Evolutionary conservation across 768 basidiomycete species (phyloP).

Genomic region (Saitozyma sp.): DNA sequence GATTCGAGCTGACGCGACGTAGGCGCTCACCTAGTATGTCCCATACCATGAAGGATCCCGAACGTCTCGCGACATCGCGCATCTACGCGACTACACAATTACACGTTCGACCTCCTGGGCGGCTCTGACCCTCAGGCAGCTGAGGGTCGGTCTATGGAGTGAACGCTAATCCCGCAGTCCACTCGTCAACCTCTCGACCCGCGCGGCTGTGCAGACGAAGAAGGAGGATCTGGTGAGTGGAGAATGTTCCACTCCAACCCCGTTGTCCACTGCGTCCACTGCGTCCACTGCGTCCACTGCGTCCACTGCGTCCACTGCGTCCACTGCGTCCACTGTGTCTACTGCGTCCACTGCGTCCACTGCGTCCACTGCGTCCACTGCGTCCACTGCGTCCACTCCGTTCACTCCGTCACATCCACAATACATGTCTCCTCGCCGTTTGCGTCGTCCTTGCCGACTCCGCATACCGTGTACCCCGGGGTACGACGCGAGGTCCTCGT

Average conservation of each 20-base stretch:
- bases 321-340: too few species aligned
- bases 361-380: too few species aligned
- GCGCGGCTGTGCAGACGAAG: constrained; percentile 86
- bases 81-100: background rate
- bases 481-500: too few species aligned
- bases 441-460: too few species aligned
- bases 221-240: constrained; percentile 67
- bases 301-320: too few species aligned
- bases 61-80: background rate
- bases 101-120: constrained; percentile 4
- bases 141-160: background rate
- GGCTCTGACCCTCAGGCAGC: background rate
- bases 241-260: too few species aligned
- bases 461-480: background rate
- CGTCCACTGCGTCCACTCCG: too few species aligned
- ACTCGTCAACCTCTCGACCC: constrained; percentile 84
- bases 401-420: too few species aligned
- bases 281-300: too few species aligned
- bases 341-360: too few species aligned
- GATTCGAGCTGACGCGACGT: background rate
- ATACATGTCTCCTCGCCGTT: too few species aligned
- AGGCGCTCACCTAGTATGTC: constrained; percentile 53
- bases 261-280: too few species aligned
- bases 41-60: background rate
- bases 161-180: constrained; percentile 60